phyloP scores from a whole-genome alignment of 352 stramenopile species.

The Phytophthora litchii region DNA sequence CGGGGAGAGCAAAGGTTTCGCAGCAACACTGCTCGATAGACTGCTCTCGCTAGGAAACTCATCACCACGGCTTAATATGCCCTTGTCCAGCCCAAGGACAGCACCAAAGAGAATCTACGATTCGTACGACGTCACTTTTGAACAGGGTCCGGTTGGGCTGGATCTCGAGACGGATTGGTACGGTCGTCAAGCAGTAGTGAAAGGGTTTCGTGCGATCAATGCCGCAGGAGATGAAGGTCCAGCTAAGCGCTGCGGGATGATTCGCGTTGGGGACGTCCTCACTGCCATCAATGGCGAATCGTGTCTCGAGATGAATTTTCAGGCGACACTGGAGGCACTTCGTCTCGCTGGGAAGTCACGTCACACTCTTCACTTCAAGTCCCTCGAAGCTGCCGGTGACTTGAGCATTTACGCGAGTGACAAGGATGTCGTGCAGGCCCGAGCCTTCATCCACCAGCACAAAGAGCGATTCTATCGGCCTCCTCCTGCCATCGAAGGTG shows the following conservation, averaged over 20 bases:
- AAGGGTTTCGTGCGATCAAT: constrained; percentile 62
- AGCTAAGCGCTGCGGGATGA: constrained; percentile 62
- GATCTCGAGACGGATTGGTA: constrained; percentile 83
- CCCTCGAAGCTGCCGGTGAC: constrained; percentile 64
- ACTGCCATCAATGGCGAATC: constrained; percentile 74
- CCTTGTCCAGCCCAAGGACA: not conserved
- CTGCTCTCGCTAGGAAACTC: constrained; percentile 17
- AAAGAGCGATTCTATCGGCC: constrained; percentile 77
- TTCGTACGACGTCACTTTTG: constrained; percentile 74
- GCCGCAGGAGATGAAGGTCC: constrained; percentile 51
- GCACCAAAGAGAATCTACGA: constrained; percentile 52
- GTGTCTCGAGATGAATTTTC: constrained; percentile 73
- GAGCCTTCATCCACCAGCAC: constrained; percentile 80
- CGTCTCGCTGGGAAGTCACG: constrained; percentile 43
- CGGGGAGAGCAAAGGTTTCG: constrained; percentile 27
- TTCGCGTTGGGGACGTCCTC: constrained; percentile 73
- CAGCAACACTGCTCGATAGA: constrained; percentile 13
- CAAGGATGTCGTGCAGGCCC: constrained; percentile 65
- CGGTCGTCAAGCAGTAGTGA: constrained; percentile 71
- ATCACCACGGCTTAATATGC: constrained; percentile 13
- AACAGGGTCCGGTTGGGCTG: constrained; percentile 62
- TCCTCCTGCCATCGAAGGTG: constrained; percentile 13
- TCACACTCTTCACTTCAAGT: constrained; percentile 81
- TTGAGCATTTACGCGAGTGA: constrained; percentile 70
- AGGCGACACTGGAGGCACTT: constrained; percentile 57